Evolutionary conservation across 257 asterid genomes (phyloP), one percentile per base, ranked within the genome.

Genomic region (Primulina eburnea): DNA sequence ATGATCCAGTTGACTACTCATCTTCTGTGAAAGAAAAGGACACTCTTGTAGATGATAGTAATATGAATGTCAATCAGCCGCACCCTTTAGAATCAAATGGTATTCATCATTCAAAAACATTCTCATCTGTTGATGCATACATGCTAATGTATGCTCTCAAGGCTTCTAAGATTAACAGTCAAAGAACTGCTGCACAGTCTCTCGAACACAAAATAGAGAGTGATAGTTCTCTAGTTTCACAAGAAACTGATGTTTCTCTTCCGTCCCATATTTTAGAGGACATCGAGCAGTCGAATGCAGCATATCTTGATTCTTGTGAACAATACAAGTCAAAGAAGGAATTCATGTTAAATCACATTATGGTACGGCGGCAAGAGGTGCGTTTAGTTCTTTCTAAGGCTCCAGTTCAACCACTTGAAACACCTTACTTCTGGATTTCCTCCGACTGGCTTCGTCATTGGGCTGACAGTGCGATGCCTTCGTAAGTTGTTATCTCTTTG

Each of bases 361-460:
- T 24, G 77, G 85, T 83, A 66, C 84, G 96, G 67, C 84, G 96
- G 62, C 87, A 82, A 74, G 99, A 93, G 87, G 96, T 93, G 62
- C 89, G 97, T 11, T 84, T 91, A 30, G 71, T 90, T 77, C 96
- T 93, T 76, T 76, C 95, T 77, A 85, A 83, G 79, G 96, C 97
- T 72, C 90, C 96, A 71, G 97, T 89, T 62, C 80, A 62, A 68
- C 83, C 91, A 56, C 84, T 77, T 43, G 95, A 81, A 71, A 78
- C 79, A 69, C 86, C 86, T 8, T 89, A 85, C 82, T 87, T 81
- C 80, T 93, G 97, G 97, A 80, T 93, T 75, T 85, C 97, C 56
- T 77, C 89, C 47, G 99, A 93, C 58, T 93, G 97, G 97, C 96
- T 93, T 78, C 97, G 96, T 67, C 99, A 83, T 58, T 93, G 99